Percentiles rank a stretch among this genome's conserved stretches.
Evolutionary conservation across 306 rosid species (phyloP).

Genomic region (Sicyos baderoa): DNA sequence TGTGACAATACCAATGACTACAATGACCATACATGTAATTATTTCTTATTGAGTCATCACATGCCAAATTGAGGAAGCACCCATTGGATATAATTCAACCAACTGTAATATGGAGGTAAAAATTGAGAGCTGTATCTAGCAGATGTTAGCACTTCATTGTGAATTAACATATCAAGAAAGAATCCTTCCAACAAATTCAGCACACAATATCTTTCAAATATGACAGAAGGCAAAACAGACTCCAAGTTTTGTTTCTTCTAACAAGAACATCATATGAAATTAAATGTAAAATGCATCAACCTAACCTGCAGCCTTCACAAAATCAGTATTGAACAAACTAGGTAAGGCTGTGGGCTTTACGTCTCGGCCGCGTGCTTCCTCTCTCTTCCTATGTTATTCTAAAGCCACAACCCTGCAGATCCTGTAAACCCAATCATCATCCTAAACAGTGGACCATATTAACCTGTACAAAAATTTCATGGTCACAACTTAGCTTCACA

Average conservation of each 20-base stretch:
- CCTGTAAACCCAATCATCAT: neutral
- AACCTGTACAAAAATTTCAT: slow-evolving; percentile 2
- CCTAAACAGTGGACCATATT: neutral
- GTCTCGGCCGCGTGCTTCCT: neutral
- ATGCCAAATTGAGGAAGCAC: too few relatives aligned
- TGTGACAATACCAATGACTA: too few relatives aligned
- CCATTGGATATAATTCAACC: too few relatives aligned
- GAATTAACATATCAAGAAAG: too few relatives aligned
- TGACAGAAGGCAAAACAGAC: neutral
- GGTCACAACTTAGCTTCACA: neutral
- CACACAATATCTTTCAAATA: neutral
- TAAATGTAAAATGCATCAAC: neutral
- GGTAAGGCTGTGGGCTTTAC: neutral
- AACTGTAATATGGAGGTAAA: too few relatives aligned
- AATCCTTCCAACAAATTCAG: neutral
- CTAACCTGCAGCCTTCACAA: neutral
- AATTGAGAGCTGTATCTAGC: too few relatives aligned
- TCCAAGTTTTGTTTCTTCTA: neutral
- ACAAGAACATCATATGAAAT: neutral
- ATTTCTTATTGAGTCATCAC: too few relatives aligned
- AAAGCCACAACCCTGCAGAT: neutral
- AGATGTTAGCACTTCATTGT: too few relatives aligned
- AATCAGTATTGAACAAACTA: neutral
- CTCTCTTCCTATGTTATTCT: neutral
- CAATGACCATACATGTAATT: too few relatives aligned